These are phyloP conservation scores for Verbena officinalis DNA, from an alignment of 257 asterid genomes.

Conservation along the genomic window DNA sequence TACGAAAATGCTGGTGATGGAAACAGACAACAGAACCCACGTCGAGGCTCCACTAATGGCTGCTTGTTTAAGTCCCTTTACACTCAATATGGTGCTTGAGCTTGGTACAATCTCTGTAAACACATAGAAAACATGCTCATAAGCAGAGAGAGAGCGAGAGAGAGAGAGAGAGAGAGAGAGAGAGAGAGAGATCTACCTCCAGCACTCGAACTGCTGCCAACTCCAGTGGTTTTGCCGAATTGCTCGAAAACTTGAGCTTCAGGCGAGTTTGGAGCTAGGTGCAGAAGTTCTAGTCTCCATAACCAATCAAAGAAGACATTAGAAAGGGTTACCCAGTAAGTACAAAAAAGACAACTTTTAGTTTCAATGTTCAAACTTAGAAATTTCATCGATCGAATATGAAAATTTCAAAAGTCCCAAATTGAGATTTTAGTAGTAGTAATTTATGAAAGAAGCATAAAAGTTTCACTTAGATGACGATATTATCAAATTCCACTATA, in stretches of 20 bases:
- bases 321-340: no score
- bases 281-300: slow-evolving; percentile 43
- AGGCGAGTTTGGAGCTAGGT: slow-evolving; percentile 46
- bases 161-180: neutral
- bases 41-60: slow-evolving; percentile 22
- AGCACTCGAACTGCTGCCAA: slow-evolving; percentile 14
- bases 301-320: no score
- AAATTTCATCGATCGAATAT: no score
- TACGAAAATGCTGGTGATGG: slow-evolving; percentile 16
- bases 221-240: slow-evolving; percentile 23
- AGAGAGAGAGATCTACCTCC: slow-evolving; percentile 25
- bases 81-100: slow-evolving; percentile 32
- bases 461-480: no score
- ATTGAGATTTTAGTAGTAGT: no score
- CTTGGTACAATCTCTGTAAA: slow-evolving; percentile 23
- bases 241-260: slow-evolving; percentile 54
- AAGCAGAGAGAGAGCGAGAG: neutral
- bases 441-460: no score
- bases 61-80: slow-evolving; percentile 25
- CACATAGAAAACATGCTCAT: neutral
- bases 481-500: no score
- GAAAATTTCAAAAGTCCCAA: no score
- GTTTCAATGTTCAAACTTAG: no score
- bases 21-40: slow-evolving; percentile 29
- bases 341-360: no score